These are phyloP conservation scores for Nannizziopsis arthrosporioides DNA, from an alignment of 2,329 filamentous ascomycete species.

Conservation along the genomic window DNA sequence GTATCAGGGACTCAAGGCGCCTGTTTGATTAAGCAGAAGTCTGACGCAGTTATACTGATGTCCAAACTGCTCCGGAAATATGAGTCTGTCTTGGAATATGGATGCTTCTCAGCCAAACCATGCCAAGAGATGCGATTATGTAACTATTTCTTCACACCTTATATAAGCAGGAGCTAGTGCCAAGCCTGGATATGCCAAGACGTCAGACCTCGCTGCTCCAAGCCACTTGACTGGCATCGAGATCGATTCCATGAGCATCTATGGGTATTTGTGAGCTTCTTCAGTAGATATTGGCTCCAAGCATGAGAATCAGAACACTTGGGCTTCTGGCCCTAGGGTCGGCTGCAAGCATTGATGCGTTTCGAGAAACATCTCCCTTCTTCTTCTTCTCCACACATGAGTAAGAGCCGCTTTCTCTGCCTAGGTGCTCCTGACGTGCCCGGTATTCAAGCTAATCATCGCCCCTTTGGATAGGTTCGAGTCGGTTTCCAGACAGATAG, in stretches of 20 bases:
- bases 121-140: too few relatives aligned
- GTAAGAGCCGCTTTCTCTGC: slow-evolving; percentile 43
- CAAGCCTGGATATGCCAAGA: too few relatives aligned
- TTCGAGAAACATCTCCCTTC: slow-evolving; percentile 80
- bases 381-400: slow-evolving; percentile 72
- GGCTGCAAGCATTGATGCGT: slow-evolving; percentile 54
- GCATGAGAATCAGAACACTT: slow-evolving; percentile 34
- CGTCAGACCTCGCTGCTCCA: too few relatives aligned
- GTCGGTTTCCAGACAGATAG: slow-evolving; percentile 32
- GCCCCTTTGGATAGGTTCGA: slow-evolving; percentile 25
- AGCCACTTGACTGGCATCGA: too few relatives aligned
- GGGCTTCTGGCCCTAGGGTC: slow-evolving; percentile 39
- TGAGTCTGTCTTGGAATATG: too few relatives aligned
- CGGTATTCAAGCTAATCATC: neutral
- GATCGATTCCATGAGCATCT: too few relatives aligned
- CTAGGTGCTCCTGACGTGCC: too few relatives aligned
- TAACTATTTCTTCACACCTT: too few relatives aligned
- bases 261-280: too few relatives aligned
- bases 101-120: too few relatives aligned
- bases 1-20: neutral
- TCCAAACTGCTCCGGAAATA: too few relatives aligned
- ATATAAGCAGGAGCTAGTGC: too few relatives aligned
- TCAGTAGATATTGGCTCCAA: slow-evolving; percentile 14
- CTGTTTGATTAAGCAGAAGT: neutral
- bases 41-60: neutral